Evolutionary conservation across 225 moss, liverwort and hornwort species (phyloP).

Genomic region (Marchantia polymorpha): DNA sequence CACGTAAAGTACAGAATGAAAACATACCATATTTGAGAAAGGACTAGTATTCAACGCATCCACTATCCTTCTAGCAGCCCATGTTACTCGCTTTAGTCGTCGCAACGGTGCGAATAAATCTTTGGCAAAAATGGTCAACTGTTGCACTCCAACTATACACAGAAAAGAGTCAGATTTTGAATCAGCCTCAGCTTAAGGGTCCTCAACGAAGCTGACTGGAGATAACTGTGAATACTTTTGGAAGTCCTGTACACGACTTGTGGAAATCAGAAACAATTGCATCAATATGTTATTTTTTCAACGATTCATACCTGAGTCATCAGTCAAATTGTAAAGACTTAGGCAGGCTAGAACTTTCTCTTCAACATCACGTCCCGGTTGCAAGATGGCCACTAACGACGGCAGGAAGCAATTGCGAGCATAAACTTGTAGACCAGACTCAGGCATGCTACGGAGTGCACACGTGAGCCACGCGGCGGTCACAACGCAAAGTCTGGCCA

Average conservation of each 20-base stretch:
- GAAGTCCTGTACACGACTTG: not conserved
- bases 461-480: constrained; percentile 44
- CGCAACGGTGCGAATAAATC: constrained; percentile 46
- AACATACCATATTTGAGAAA: constrained; percentile 36
- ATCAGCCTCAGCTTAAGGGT: not conserved
- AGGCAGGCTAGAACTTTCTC: constrained; percentile 47
- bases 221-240: not conserved
- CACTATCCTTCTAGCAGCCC: constrained; percentile 45
- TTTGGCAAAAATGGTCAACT: constrained; percentile 36
- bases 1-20: not conserved
- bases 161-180: not conserved
- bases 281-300: no score
- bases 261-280: no score
- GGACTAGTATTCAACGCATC: constrained; percentile 36
- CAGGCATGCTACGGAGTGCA: constrained; percentile 35
- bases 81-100: constrained; percentile 39
- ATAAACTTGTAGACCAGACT: constrained; percentile 35
- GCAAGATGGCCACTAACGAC: constrained; percentile 40
- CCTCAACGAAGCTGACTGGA: not conserved
- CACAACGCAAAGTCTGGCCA: constrained; percentile 39
- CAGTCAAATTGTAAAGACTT: constrained; percentile 39
- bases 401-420: constrained; percentile 45
- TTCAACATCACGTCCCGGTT: constrained; percentile 39
- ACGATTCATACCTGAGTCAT: constrained; percentile 33
- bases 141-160: constrained; percentile 40